These are phyloP conservation scores for Fusarium falciforme DNA, from an alignment of 2,329 filamentous ascomycete species.

Conservation along the genomic window DNA sequence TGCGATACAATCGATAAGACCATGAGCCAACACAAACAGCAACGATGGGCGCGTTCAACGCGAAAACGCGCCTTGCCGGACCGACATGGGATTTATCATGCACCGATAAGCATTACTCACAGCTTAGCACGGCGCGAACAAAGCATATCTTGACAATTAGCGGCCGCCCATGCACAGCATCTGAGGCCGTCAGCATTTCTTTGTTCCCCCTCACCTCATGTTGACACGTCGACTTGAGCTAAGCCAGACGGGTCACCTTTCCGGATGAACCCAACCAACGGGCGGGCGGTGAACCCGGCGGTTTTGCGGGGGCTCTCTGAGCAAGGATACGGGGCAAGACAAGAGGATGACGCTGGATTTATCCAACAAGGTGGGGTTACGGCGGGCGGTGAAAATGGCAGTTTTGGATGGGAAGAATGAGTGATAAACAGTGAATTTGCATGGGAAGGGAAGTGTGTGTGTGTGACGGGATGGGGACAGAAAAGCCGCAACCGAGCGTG, in stretches of 20 bases:
- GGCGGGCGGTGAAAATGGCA: conserved; percentile 26
- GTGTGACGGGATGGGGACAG: neutral
- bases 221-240: conserved; percentile 14
- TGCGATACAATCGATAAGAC: neutral
- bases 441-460: too few species aligned
- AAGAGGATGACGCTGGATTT: conserved; percentile 34
- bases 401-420: conserved; percentile 9
- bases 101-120: conserved; percentile 17
- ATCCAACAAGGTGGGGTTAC: conserved; percentile 33
- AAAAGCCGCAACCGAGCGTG: neutral
- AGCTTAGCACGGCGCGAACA: neutral
- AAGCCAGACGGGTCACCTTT: neutral
- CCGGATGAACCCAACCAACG: conserved; percentile 8
- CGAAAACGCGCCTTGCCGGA: neutral
- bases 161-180: neutral
- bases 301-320: conserved; percentile 27
- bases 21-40: neutral
- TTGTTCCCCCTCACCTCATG: neutral
- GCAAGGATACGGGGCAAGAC: conserved; percentile 15
- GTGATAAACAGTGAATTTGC: conserved; percentile 27
- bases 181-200: neutral
- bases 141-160: neutral
- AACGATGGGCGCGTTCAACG: neutral
- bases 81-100: conserved; percentile 9
- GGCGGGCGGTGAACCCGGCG: conserved; percentile 32